Base-by-base conservation (phyloP, 768 basidiomycete genomes). In the Auricularia cornea region DNA sequence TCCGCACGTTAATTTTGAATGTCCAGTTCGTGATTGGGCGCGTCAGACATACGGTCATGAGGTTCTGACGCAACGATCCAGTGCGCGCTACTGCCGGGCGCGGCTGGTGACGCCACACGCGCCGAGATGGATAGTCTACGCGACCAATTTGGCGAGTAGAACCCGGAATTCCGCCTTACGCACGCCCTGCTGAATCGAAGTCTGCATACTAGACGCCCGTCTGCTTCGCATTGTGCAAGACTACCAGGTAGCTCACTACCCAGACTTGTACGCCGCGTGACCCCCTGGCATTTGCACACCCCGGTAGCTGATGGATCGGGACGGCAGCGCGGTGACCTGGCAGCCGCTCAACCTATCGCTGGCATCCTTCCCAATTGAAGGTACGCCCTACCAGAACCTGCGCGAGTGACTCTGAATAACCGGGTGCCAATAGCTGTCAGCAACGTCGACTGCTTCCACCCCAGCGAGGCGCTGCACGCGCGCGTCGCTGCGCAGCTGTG, bases 321-420 rank as follows among this genome's bases (percentile, higher is more conserved):
- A n/a, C 38, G 32, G 16, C 51, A 67, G 66, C 59, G 66, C 66
- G 1, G 64, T 63, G 3, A 29, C 65, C 1, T 67, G 62, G 61
- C 66, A 67, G 54, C 66, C 66, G 18, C 57, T 59, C 12, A 57
- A 38, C 48, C 57, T 65, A n/a, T 59, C 64, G 26, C 52, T 67
- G 0, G 65, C 57, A 11, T 38, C 44, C 11, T 67, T 56, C 52
- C 66, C 66, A 10, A 65, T 67, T 12, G n/a, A 65, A 33, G 64
- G 66, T 67, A 12, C 31, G 66, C 30, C 31, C 35, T 48, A 48
- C 12, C 23, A 6, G 6, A 11, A 6, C 12, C 2, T 11, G 18
- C 16, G 44, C 20, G 16, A 18, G 11, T 48, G 20, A 18, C 44
- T 20, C 44, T 48, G 44, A n/a, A n/a, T n/a, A n/a, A n/a, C n/a